phyloP scores from a whole-genome alignment of 2,329 filamentous ascomycete genomes.

The Parascedosporium putredinis region DNA sequence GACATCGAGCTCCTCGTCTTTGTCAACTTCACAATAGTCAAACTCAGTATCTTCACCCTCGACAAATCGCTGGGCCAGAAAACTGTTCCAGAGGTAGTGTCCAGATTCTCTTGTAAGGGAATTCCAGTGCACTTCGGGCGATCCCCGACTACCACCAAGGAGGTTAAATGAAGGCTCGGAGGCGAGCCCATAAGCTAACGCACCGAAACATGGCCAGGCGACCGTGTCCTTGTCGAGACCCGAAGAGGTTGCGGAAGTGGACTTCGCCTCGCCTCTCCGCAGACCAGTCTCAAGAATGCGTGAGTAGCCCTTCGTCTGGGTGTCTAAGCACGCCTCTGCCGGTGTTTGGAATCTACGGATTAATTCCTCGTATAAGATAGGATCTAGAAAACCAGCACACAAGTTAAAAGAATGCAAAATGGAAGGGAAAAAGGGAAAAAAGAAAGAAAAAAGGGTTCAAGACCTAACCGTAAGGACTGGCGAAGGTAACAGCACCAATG shows the following conservation, averaged over 20 bases:
- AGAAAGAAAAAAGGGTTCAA: neutral
- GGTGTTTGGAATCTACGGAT: slow-evolving; percentile 67
- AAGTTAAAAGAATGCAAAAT: neutral
- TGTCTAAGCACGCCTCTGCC: slow-evolving; percentile 63
- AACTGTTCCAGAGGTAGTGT: slow-evolving; percentile 56
- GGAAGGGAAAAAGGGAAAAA: neutral
- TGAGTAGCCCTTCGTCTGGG: slow-evolving; percentile 64
- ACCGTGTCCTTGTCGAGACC: too few relatives aligned
- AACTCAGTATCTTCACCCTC: slow-evolving; percentile 67
- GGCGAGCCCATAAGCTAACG: too few relatives aligned
- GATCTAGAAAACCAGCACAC: slow-evolving; percentile 37
- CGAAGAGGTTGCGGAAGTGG: too few relatives aligned
- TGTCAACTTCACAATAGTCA: slow-evolving; percentile 62
- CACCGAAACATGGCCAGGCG: too few relatives aligned
- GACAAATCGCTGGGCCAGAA: slow-evolving; percentile 66
- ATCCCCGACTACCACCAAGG: neutral
- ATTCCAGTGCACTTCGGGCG: neutral
- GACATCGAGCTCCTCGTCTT: slow-evolving; percentile 60
- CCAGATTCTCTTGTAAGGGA: slow-evolving; percentile 50
- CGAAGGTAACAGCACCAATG: too few relatives aligned
- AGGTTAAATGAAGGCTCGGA: too few relatives aligned
- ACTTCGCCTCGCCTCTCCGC: slow-evolving; percentile 63
- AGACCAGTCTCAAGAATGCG: slow-evolving; percentile 70
- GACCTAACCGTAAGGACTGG: too few relatives aligned
- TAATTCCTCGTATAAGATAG: slow-evolving; percentile 70